Conservation (phyloP, 2,329 filamentous ascomycete species). For the Diaporthe eres region DNA sequence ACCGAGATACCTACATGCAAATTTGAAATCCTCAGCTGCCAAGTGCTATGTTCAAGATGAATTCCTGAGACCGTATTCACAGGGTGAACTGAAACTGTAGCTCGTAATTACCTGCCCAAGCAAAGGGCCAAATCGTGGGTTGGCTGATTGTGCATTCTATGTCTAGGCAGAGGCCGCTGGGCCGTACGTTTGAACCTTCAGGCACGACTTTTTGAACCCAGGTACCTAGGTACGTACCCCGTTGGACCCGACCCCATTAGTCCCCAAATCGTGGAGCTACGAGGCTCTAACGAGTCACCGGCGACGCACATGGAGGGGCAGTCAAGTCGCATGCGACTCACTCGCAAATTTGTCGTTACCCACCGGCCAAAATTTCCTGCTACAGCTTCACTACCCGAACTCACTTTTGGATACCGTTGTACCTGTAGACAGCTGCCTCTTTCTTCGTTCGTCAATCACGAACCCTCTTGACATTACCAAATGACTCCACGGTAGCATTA, state of each 20-base stretch:
- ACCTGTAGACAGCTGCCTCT: constrained; percentile 5
- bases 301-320: constrained; percentile 25
- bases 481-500: constrained; percentile 78
- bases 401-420: background rate
- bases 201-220: constrained; percentile 5
- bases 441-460: constrained; percentile 33
- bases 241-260: constrained; percentile 5
- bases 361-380: constrained; percentile 41
- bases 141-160: background rate
- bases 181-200: background rate
- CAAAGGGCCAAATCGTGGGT: background rate
- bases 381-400: constrained; percentile 18
- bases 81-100: background rate
- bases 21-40: background rate
- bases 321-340: constrained; percentile 25
- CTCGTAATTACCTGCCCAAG: background rate
- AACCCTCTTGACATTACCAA: constrained; percentile 53
- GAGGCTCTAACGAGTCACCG: constrained; percentile 26
- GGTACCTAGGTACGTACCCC: background rate
- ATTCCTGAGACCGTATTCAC: background rate
- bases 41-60: background rate
- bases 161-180: background rate
- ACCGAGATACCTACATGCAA: background rate
- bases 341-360: constrained; percentile 39
- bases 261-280: constrained; percentile 21